Base-by-base conservation (phyloP, 169 alveolate genomes). In the Babesia bigemina region DNA sequence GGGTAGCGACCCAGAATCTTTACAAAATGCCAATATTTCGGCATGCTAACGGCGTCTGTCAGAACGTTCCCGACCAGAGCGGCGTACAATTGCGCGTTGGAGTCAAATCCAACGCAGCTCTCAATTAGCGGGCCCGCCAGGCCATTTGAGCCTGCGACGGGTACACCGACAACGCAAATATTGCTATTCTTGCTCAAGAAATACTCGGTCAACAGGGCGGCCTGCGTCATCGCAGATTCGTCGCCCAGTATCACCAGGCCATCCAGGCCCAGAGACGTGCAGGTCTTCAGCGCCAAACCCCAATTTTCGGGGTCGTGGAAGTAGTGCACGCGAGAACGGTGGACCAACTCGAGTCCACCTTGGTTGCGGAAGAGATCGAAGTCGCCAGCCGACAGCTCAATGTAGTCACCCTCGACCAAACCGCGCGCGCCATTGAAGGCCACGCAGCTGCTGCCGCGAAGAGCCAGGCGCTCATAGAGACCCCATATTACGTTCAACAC, bases 1-100 rank as follows among this genome's bases (percentile, higher is more conserved):
- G 99, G 98, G 79, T 96, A 97, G 70, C 99, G 91, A 70, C 99
- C 99, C 98, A 97, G 95, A 61, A 97, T 87, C 84, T 98, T 95
- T 57, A 97, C 95, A 86, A 97, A 97, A 72, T 97, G 98, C 99
- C 99, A 97, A 81, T 97, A 97, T 86, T 97, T 97, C 16, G 98
- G 98, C 94, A 98, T 97, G 29, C 98, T 93, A 4, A 98, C 99
- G 24, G 99, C 97, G 85, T 97, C 99, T 61, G 99, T 96, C 66
- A 97, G 93, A 33, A 97, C 98, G 90, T 97, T 97, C 72, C 99
- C 99, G 24, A 97, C 95, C 71, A 97, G 89, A 36, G 98, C 92
- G 58, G 99, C 97, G 83, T 97, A 96, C 14, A 94, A 86, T 88
- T 96, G 97, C 11, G 99, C 95, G 69, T 98, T 98, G 62, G 99